phyloP scores from a whole-genome alignment of 2,329 filamentous ascomycete genomes.

The Apiospora marii region DNA sequence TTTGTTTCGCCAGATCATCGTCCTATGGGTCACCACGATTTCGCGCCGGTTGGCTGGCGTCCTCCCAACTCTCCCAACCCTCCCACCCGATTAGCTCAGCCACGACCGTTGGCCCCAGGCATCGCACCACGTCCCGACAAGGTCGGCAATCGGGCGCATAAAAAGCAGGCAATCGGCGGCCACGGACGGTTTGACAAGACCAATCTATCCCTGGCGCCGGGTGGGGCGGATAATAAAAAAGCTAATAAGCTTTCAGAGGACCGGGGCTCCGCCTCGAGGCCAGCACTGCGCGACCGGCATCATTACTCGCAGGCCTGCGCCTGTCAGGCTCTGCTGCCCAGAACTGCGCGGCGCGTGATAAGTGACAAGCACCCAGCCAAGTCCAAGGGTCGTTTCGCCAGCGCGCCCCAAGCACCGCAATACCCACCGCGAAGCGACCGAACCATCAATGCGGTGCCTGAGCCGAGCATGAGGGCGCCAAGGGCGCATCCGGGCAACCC shows the following conservation, averaged over 20 bases:
- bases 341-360: background rate
- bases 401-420: background rate
- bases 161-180: no score
- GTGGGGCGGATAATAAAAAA: background rate
- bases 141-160: background rate
- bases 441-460: background rate
- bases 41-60: background rate
- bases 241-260: background rate
- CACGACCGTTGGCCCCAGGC: background rate
- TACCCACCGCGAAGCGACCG: background rate
- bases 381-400: background rate
- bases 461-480: no score
- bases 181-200: background rate
- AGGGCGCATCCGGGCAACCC: no score
- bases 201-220: background rate
- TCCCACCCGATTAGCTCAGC: background rate
- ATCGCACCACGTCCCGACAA: background rate
- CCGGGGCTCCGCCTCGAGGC: background rate
- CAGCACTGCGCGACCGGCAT: background rate
- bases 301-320: background rate
- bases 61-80: background rate
- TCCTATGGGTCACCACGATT: background rate
- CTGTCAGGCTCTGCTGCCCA: background rate
- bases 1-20: background rate
- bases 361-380: background rate